Evolutionary conservation across 768 basidiomycete genomes (phyloP), one percentile per base, ranked within the genome.

Genomic region (Lactarius hatsudake): DNA sequence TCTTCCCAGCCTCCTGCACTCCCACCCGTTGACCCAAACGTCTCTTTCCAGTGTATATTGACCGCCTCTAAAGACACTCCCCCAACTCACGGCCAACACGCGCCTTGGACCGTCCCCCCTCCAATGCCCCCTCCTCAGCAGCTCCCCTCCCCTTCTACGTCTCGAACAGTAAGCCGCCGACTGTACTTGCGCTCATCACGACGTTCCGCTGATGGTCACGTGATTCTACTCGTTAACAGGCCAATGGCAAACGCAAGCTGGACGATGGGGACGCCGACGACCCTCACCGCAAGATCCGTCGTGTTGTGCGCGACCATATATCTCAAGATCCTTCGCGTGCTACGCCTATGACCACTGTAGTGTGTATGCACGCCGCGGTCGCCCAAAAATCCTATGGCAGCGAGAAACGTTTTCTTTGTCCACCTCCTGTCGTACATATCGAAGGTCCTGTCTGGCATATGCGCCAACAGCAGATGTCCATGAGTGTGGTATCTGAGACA

Each of bases 341-440:
- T 71, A 84, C 91, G 79, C 89, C 90, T 67, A 93, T 94, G 93
- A 94, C 93, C 43, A 94, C 92, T 45, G 91, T 94, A 38, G 86
- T 93, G 68, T 94, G 91, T 71, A 82, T 95, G 62, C 94, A 96
- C 74, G 93, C 94, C 30, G 93, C 92, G 38, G 93, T 95, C 60
- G 95, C 93, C 1, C 95, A 97, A 80, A 97, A 97, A 79, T 95
- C 93, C 13, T 97, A 97, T 75, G 93, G 93, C 61, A 93, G 90
- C 76, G 95, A 97, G 80, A 95, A 96, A 77, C 89, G 95, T 65
- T 94, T 96, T 75, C 84, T 98, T 43, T 94, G 92, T 73, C 95
- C 95, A 10, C 94, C 95, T 3, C 95, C 95, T 10, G 86, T 96
- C 65, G 93, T 98, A 36, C 91, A 93, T 71, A 93, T 96, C 70